A percentile compares a stretch with the other conserved stretches of the same genome.
Evolutionary conservation across 2,329 filamentous ascomycete genomes (phyloP).

Genomic region (Curvularia sp.): DNA sequence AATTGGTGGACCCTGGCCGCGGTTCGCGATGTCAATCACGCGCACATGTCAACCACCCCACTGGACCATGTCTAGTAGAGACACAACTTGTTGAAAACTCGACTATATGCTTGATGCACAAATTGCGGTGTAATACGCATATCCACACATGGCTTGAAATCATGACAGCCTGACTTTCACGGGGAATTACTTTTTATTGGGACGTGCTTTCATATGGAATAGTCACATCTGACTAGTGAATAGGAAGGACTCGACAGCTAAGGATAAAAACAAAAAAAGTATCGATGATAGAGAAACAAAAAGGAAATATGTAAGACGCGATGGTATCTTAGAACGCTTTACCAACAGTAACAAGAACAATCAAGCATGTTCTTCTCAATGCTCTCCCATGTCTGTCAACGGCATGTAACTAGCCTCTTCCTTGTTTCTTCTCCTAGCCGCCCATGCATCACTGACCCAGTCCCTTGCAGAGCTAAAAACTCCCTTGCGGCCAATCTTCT

Average conservation of each 20-base stretch:
- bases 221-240: background rate
- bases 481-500: constrained; percentile 30
- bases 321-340: constrained; percentile 25
- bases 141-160: background rate
- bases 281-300: constrained; percentile 1
- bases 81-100: background rate
- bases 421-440: constrained; percentile 48
- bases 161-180: background rate
- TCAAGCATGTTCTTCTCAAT: background rate
- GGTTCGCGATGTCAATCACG: constrained; percentile 27
- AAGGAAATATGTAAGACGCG: constrained; percentile 6
- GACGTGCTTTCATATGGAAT: background rate
- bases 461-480: constrained; percentile 34
- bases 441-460: constrained; percentile 41
- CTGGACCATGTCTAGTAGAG: constrained; percentile 10
- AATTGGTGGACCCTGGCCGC: constrained; percentile 27
- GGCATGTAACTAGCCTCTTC: constrained; percentile 57
- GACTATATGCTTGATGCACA: background rate
- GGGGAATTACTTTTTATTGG: background rate
- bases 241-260: constrained; percentile 9
- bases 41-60: constrained; percentile 18
- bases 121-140: background rate
- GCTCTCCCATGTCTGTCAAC: constrained; percentile 53
- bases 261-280: constrained; percentile 11
- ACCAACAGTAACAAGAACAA: background rate